Base-by-base conservation (phyloP, 2,329 filamentous ascomycete genomes). In the Alternaria gansuensis region DNA sequence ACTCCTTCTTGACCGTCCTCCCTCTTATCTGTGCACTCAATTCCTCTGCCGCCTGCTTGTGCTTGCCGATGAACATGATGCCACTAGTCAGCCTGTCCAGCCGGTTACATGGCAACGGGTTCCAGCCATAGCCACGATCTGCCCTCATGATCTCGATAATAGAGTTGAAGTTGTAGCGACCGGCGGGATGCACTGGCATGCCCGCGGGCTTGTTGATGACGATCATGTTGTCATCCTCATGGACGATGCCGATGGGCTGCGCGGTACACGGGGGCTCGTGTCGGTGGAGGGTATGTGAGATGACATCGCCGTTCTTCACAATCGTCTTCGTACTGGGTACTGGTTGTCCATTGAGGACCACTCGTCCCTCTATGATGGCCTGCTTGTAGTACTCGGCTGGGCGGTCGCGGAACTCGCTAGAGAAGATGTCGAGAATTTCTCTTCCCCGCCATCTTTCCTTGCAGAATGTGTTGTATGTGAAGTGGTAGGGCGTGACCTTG, bases 161-260 rank as follows among this genome's bases (percentile, higher is more conserved):
- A 0, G 92, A 94, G 80, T 99, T 99, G 83, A 90, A 96, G 77
- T 94, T 93, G 82, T 99, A 99, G 48, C 95, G 88, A 5, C 95
- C 95, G 0, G 95, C 94, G 5, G 95, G 92, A 77, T 99, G 95
- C 0, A 99, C 95, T 0, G 95, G 95, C 39, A 99, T 89, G 6
- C 95, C 95, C 0, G 94, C 90, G 0, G 95, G 95, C 78, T 99
- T 99, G 81, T 97, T 93, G 76, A 99, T 96, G 62, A 98, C 93
- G 59, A 99, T 90, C 82, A 99, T 89, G 66, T 93, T 90, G 44
- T 96, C 87, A 68, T 97, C 92, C 78, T 99, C 95, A 78, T 97
- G 90, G 37, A 99, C 88, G 44, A 97, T 85, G 14, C 86, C 87
- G 49, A 99, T 89, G 0, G 91, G 87, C 40, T 91, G 86, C 14